phyloP scores from a whole-genome alignment of 768 basidiomycete species.

The Termitomyces sp. region DNA sequence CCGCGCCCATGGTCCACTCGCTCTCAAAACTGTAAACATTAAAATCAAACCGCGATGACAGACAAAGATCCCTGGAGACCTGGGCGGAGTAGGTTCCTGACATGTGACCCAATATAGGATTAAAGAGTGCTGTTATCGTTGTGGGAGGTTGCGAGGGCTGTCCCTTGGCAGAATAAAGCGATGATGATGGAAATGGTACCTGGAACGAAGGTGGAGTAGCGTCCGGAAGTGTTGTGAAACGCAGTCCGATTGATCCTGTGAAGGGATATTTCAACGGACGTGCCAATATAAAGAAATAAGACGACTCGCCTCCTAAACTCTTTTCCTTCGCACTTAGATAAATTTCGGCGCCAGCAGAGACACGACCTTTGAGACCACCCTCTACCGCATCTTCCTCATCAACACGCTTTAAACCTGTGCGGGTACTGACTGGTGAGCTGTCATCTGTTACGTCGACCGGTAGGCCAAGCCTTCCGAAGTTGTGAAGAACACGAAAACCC shows the following conservation, averaged over 20 bases:
- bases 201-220: constrained; percentile 66
- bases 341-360: constrained; percentile 90
- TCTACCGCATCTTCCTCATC: constrained; percentile 95
- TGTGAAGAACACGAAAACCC: constrained; percentile 84
- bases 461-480: constrained; percentile 74
- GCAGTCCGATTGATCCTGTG: constrained; percentile 85
- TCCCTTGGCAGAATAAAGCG: constrained; percentile 31
- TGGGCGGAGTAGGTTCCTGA: constrained; percentile 90
- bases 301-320: constrained; percentile 82
- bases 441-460: constrained; percentile 32
- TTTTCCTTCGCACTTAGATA: constrained; percentile 93
- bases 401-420: constrained; percentile 64
- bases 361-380: constrained; percentile 85
- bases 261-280: background rate
- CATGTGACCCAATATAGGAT: constrained; percentile 94
- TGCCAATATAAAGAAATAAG: background rate
- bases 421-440: constrained; percentile 19
- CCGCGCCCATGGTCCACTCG: constrained; percentile 93
- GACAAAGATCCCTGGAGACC: constrained; percentile 77
- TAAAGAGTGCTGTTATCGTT: constrained; percentile 91
- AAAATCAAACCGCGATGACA: constrained; percentile 92
- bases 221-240: constrained; percentile 92
- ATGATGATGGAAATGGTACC: constrained; percentile 34
- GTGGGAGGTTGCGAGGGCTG: constrained; percentile 79
- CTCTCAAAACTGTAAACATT: constrained; percentile 97